phyloP scores from a whole-genome alignment of 129 eudicot genomes.

The Centaurea solstitialis region DNA sequence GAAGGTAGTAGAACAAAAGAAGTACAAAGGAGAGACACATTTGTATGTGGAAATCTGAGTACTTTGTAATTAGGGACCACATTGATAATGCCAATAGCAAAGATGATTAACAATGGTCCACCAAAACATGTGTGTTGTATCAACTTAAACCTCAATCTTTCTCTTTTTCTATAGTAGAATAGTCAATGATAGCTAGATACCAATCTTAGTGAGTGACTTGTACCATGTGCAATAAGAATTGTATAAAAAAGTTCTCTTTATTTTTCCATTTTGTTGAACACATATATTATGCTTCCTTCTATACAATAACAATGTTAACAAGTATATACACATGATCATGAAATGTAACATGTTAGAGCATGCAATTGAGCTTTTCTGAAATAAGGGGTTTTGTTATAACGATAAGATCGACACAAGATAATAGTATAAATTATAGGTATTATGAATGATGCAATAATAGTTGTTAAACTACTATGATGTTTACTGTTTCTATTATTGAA shows the following conservation, averaged over 20 bases:
- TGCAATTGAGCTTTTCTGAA: background rate
- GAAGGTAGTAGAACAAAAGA: conserved; percentile 31
- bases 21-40: conserved; percentile 39
- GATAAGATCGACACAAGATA: background rate
- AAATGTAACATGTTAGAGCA: background rate
- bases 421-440: background rate
- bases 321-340: background rate
- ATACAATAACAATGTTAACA: background rate
- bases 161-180: conserved; percentile 16
- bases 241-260: background rate
- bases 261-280: background rate
- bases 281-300: background rate
- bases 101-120: conserved; percentile 34
- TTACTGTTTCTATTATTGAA: conserved; percentile 23
- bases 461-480: conserved; percentile 6
- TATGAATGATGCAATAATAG: background rate
- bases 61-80: conserved; percentile 40
- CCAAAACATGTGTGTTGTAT: conserved; percentile 38
- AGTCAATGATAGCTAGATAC: conserved; percentile 1
- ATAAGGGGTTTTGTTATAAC: background rate
- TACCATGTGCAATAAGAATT: background rate
- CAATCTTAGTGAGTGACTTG: background rate
- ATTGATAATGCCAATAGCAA: conserved; percentile 30
- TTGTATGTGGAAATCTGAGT: conserved; percentile 39
- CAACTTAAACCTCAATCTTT: conserved; percentile 28